Percentiles rank a stretch among this genome's conserved stretches.
Conservation (phyloP, 345 rosid genomes). For the Anastatica hierochuntica region DNA sequence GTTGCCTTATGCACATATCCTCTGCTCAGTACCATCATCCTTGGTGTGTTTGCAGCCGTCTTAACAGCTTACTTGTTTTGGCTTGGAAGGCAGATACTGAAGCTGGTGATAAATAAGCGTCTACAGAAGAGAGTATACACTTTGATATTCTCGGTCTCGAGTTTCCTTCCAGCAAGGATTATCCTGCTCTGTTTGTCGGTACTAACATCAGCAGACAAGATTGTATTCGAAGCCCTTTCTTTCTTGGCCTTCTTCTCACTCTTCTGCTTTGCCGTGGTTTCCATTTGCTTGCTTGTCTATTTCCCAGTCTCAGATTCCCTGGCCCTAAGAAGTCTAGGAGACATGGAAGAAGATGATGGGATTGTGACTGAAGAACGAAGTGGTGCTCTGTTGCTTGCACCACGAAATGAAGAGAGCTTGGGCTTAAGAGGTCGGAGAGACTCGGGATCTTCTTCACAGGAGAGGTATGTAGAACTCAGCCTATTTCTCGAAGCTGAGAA, state of each 20-base stretch:
- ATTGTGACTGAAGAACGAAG: conserved; percentile 23
- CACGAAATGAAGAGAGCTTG: conserved; percentile 11
- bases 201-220: conserved; percentile 52
- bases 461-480: conserved; percentile 33
- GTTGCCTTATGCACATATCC: conserved; percentile 82
- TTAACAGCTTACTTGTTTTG: conserved; percentile 74
- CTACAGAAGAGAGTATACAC: conserved; percentile 81
- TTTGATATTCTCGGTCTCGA: conserved; percentile 67
- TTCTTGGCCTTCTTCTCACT: conserved; percentile 77
- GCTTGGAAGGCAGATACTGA: conserved; percentile 82
- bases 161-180: conserved; percentile 82
- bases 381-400: conserved; percentile 19
- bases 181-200: conserved; percentile 76
- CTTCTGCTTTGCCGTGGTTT: conserved; percentile 59
- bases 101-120: conserved; percentile 84
- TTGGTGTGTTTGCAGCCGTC: conserved; percentile 62
- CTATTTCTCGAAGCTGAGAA: conserved; percentile 26
- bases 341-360: conserved; percentile 55
- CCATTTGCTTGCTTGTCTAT: conserved; percentile 78
- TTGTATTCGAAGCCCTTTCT: conserved; percentile 65
- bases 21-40: conserved; percentile 67
- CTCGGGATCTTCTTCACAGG: conserved; percentile 22
- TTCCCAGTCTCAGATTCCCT: conserved; percentile 83
- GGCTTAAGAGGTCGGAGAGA: conserved; percentile 23
- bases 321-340: conserved; percentile 59